phyloP scores from a whole-genome alignment of 331 rosid species.

The Pyracantha coccinea region DNA sequence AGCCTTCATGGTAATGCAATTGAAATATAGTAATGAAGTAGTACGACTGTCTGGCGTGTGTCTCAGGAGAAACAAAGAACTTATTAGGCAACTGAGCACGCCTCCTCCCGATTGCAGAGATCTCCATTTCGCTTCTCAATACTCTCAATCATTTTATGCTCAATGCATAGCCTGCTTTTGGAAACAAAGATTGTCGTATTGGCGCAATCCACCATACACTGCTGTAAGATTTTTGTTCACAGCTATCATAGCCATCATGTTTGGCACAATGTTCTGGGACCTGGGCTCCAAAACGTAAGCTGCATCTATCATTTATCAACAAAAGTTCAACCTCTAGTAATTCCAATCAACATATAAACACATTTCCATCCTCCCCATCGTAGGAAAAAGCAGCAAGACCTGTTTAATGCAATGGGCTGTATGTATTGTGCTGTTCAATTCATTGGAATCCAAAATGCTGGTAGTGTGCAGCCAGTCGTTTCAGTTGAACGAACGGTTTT shows the following conservation, averaged over 20 bases:
- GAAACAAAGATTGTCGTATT: constrained; percentile 77
- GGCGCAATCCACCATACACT: constrained; percentile 72
- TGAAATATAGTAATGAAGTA: not conserved
- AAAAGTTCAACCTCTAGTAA: not conserved
- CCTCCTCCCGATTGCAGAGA: constrained; percentile 32
- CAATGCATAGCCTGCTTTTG: constrained; percentile 76
- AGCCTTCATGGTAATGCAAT: not conserved
- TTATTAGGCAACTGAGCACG: constrained; percentile 18
- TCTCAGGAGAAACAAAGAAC: constrained; percentile 36
- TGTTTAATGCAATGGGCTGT: constrained; percentile 60
- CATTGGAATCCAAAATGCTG: constrained; percentile 52
- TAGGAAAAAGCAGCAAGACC: constrained; percentile 40
- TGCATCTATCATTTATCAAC: not conserved
- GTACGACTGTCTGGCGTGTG: not conserved
- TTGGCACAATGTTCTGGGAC: constrained; percentile 76
- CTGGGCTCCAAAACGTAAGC: constrained; percentile 71
- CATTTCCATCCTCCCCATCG: not conserved
- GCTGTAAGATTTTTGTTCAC: constrained; percentile 62
- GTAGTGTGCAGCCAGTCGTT: constrained; percentile 66
- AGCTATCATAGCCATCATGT: constrained; percentile 38
- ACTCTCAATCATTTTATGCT: constrained; percentile 35
- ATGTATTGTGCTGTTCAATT: constrained; percentile 55
- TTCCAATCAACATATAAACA: not conserved
- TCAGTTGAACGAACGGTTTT: constrained; percentile 69
- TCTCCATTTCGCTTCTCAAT: constrained; percentile 28